Percentiles rank a stretch among this genome's conserved stretches.
Evolutionary conservation across 257 asterid genomes (phyloP).

Genomic region (Nicotiana tomentosiformis): DNA sequence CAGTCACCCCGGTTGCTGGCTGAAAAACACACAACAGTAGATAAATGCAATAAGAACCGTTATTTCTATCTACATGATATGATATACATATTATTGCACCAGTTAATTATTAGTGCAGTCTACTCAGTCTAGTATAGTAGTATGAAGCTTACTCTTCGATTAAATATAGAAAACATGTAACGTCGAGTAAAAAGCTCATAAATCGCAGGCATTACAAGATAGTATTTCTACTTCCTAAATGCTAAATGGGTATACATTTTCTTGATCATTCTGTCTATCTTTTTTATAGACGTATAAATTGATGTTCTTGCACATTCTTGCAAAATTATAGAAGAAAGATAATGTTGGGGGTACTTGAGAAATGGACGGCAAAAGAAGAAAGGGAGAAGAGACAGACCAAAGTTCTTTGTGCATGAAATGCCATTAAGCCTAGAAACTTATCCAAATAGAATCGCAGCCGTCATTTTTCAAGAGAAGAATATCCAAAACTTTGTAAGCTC

Average conservation of each 20-base stretch:
- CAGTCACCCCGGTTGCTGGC: neutral
- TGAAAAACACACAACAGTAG: neutral
- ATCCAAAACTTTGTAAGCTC: neutral
- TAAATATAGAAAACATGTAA: neutral
- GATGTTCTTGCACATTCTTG: neutral
- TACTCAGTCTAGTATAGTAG: neutral
- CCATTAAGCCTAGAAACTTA: neutral
- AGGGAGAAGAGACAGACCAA: no score
- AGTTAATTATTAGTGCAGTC: neutral
- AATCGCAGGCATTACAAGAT: neutral
- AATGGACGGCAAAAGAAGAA: no score
- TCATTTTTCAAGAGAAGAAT: neutral
- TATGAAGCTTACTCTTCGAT: neutral
- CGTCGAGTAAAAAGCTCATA: neutral
- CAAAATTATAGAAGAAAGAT: neutral
- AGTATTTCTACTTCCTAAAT: neutral
- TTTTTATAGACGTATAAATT: neutral
- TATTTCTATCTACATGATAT: neutral
- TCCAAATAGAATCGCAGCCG: neutral
- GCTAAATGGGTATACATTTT: neutral
- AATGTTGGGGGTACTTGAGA: neutral
- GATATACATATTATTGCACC: neutral
- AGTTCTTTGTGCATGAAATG: neutral
- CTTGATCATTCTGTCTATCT: neutral
- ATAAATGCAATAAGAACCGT: neutral